phyloP scores from a whole-genome alignment of 2,329 filamentous ascomycete species.

The Aureobasidium leucospermi region DNA sequence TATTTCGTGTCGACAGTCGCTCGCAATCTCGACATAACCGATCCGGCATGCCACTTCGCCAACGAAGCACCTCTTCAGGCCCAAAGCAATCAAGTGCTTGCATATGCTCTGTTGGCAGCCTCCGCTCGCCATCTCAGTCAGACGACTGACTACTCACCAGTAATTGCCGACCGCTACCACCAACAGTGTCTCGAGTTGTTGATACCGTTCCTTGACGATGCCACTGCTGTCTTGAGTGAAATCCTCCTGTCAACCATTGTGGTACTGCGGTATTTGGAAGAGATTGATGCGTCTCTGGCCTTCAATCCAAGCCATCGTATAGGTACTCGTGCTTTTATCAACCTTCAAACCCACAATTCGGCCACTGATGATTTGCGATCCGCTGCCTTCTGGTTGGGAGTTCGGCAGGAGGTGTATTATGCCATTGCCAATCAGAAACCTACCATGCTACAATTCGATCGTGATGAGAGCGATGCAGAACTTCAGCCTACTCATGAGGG shows the following conservation, averaged over 20 bases:
- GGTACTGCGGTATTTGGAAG: conserved; percentile 51
- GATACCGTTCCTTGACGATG: conserved; percentile 40
- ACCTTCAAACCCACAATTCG: conserved; percentile 24
- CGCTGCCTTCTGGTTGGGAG: conserved; percentile 50
- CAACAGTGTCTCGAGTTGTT: conserved; percentile 46
- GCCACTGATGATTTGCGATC: conserved; percentile 34
- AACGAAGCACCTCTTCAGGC: conserved; percentile 48
- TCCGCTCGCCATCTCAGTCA: conserved; percentile 44
- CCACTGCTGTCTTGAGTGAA: conserved; percentile 39
- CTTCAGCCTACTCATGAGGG: conserved; percentile 44
- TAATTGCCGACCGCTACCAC: conserved; percentile 47
- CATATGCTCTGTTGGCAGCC: conserved; percentile 52
- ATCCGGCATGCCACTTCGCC: conserved; percentile 43
- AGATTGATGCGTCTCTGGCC: conserved; percentile 39
- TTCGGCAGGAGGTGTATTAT: conserved; percentile 54
- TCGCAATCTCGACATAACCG: conserved; percentile 16
- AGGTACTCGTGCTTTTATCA: conserved; percentile 30
- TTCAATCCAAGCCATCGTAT: conserved; percentile 23
- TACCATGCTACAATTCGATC: conserved; percentile 46
- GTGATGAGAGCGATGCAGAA: conserved; percentile 46
- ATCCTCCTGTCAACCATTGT: conserved; percentile 50
- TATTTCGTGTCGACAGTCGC: no score
- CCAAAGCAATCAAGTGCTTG: conserved; percentile 43
- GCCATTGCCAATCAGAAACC: conserved; percentile 36
- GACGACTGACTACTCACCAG: conserved; percentile 19